Base-by-base conservation (phyloP, 768 basidiomycete genomes). In the Trametes maxima region DNA sequence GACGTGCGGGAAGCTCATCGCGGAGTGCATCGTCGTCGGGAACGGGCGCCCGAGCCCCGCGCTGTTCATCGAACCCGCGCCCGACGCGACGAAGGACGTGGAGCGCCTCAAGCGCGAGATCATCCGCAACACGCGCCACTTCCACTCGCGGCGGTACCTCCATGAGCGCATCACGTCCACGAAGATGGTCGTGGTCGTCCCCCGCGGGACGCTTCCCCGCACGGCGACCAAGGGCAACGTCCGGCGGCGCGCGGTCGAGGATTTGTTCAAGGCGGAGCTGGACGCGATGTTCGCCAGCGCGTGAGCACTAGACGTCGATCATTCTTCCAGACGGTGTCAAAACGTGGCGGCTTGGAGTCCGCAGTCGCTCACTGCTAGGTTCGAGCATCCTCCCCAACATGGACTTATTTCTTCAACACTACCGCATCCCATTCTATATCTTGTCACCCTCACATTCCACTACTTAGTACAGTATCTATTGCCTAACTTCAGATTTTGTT, bases 181-280 rank as follows among this genome's bases (percentile, higher is more conserved):
- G 19, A 80, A 86, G 60, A 82, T 89, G 80, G 81, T 90, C 64
- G 74, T 89, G 60, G 74, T 90, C 48, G 89, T 89, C 24, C 78
- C 83, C n/a, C 74, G 76, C 25, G 79, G 80, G 17, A 81, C 86
- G 3, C 80, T 90, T 49, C 89, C 89, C 36, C 79, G 89, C 65
- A 90, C 89, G 0, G 83, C 82, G 33, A 89, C 88, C 22, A 90
- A 90, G 75, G 88, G 89, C 36, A 90, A 90, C 69, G 85, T 91
- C 60, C 82, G 89, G 43, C 80, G 89, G 51, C 83, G 80, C 66
- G 88, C 86, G 24, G 87, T 90, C 37, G 89, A 90, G 73, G 85
- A 87, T 62, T 71, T 78, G 24, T 88, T 82, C 76, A 78, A 79
- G 69, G 65, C 70, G 14, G 76, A 80, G 50, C 79, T 90, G 24